phyloP scores from a whole-genome alignment of 1,284 basidiomycete species.

The Sparassis latifolia region DNA sequence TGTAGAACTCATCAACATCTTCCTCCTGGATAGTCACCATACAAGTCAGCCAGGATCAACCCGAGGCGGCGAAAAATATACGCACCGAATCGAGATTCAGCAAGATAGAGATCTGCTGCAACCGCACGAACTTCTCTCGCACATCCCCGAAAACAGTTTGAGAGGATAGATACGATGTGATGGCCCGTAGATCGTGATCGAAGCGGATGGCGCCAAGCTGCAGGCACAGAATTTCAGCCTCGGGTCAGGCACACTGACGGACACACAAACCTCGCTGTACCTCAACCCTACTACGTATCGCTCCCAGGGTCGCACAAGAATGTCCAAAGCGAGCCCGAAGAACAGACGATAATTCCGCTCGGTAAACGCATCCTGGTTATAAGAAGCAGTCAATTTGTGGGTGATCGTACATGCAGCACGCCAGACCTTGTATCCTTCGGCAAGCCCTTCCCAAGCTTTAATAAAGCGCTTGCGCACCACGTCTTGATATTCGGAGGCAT shows the following conservation, averaged over 20 bases:
- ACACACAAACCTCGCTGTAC: constrained; percentile 73
- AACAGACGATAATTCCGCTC: constrained; percentile 84
- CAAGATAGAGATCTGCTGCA: constrained; percentile 92
- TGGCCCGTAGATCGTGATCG: constrained; percentile 86
- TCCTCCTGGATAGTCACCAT: constrained; percentile 55
- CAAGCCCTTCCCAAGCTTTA: constrained; percentile 77
- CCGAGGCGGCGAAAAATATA: neutral
- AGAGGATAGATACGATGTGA: constrained; percentile 77
- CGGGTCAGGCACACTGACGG: neutral
- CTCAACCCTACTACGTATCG: constrained; percentile 75
- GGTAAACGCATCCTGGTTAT: constrained; percentile 69
- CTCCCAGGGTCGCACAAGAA: constrained; percentile 91
- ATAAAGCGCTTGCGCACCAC: constrained; percentile 84
- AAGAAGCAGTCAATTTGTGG: neutral
- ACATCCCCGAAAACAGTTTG: constrained; percentile 86
- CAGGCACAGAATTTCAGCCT: neutral
- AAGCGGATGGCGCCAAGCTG: constrained; percentile 96
- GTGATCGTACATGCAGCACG: constrained; percentile 11
- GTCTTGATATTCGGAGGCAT: constrained; percentile 81
- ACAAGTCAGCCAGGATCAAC: constrained; percentile 6
- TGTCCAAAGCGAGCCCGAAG: constrained; percentile 80
- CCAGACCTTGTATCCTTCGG: constrained; percentile 78
- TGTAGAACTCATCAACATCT: constrained; percentile 89
- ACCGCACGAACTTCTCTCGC: constrained; percentile 84
- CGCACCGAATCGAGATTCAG: constrained; percentile 85